Base-by-base conservation (phyloP, 306 rosid genomes). In the Vigna mungo region DNA sequence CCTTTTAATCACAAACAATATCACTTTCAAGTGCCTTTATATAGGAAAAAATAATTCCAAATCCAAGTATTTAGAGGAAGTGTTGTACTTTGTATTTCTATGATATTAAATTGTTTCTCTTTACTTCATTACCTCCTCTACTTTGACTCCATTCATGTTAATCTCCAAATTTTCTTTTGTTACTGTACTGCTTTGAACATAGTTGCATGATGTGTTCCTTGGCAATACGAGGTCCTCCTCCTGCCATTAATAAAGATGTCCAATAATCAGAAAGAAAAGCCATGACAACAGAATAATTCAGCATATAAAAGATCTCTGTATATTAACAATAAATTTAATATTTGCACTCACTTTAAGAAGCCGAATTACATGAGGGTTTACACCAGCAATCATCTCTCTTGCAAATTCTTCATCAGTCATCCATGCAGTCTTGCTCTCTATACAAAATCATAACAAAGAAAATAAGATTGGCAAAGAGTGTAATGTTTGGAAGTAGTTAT, bases 391-490 rank as follows among this genome's bases (percentile, higher is more conserved):
- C 89, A 82, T 82, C 71, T 89, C 91, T 81, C 94, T 87, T 2
- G 85, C 91, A 82, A 89, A 89, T 75, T 89, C 93, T 37, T 85
- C 93, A 71, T 89, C 93, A 13, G 89, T 87, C 86, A 86, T 87
- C 91, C 91, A 89, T 15, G 84, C 93, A 52, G 81, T 66, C 27
- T 47, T 81, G 43, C 74, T 77, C 39, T 78, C 90, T 89, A 81
- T 2, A 47, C 52, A 60, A 88, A 76, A 46, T 3, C 0, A 46
- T 10, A 0, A 60, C 3, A 6, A 13, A 9, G 2, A 12, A 54
- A 53, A 41, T 10, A 9, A 41, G 14, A 49, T 49, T 49, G 0
- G 0, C 9, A 16, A 49, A 49, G 6, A 4, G 54, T 5, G n/a
- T 49, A 16, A 6, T 15, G 53, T 49, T 16, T 49, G 54, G 20